phyloP scores from a whole-genome alignment of 2,329 filamentous ascomycete genomes.

The Apiospora malaysiana region DNA sequence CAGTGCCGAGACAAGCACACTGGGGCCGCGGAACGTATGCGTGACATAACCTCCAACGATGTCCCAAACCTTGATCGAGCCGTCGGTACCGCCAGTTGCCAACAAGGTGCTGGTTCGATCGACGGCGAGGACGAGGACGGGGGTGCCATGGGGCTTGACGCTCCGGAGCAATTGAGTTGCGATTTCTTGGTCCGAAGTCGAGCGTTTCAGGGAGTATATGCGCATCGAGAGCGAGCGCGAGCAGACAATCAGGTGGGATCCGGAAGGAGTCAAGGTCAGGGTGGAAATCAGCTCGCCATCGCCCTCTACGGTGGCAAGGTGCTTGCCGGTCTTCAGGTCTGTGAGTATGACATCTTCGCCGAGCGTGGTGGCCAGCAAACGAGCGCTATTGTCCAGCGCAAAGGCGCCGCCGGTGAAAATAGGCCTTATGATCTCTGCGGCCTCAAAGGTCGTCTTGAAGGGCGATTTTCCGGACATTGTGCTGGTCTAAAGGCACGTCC shows the following conservation, averaged over 20 bases:
- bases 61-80: conserved; percentile 96
- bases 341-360: conserved; percentile 91
- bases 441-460: conserved; percentile 88
- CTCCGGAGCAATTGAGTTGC: conserved; percentile 75
- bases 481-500: conserved; percentile 20
- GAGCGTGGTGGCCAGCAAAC: conserved; percentile 85
- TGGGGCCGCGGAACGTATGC: conserved; percentile 93
- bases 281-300: conserved; percentile 83
- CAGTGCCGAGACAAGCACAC: conserved; percentile 87
- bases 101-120: conserved; percentile 89
- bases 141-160: conserved; percentile 87
- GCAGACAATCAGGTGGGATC: conserved; percentile 86
- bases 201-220: conserved; percentile 74
- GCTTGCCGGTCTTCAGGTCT: conserved; percentile 80
- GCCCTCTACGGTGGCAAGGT: conserved; percentile 86
- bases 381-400: conserved; percentile 79
- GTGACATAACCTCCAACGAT: conserved; percentile 88
- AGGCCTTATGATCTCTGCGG: conserved; percentile 81
- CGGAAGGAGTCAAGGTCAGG: conserved; percentile 80
- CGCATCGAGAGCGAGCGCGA: conserved; percentile 96
- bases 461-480: conserved; percentile 67
- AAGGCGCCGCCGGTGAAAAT: conserved; percentile 93
- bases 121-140: conserved; percentile 84
- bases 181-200: conserved; percentile 61
- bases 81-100: conserved; percentile 92